A percentile compares a stretch with the other conserved stretches of the same genome.
Conservation (phyloP, 192 early-diverging fungal species). For the Podila horticola region DNA sequence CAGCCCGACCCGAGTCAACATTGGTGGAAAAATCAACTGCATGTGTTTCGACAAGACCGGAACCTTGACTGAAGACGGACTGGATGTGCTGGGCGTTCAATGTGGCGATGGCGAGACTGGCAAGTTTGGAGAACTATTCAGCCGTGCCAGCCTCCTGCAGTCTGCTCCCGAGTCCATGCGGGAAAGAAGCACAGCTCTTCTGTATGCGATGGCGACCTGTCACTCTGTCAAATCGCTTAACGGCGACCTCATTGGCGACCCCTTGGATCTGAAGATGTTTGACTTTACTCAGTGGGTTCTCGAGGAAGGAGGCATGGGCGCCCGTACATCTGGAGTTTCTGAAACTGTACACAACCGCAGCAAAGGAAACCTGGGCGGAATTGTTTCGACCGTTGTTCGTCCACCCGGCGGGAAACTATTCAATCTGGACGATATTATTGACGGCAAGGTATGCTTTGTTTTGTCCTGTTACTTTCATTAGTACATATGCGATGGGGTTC, state of each 20-base stretch:
- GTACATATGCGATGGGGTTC: too few species aligned
- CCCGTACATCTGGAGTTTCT: constrained; percentile 14
- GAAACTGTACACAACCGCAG: constrained; percentile 6
- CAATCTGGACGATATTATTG: constrained; percentile 57
- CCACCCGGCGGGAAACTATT: constrained; percentile 78
- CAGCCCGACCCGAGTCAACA: constrained; percentile 92
- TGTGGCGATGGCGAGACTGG: constrained; percentile 57
- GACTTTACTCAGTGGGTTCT: constrained; percentile 93
- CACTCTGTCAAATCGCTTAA: constrained; percentile 93
- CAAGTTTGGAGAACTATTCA: constrained; percentile 23
- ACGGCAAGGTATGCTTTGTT: constrained; percentile 17
- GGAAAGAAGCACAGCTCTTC: constrained; percentile 32
- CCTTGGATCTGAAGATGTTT: constrained; percentile 98
- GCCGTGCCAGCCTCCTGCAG: constrained; percentile 4
- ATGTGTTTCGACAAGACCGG: constrained; percentile 99
- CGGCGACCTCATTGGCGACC: constrained; percentile 93
- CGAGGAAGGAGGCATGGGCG: constrained; percentile 80
- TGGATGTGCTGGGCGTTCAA: constrained; percentile 93
- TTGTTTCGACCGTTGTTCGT: constrained; percentile 87
- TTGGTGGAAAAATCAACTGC: constrained; percentile 95
- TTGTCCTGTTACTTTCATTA: neutral
- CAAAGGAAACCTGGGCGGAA: constrained; percentile 32
- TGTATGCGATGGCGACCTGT: constrained; percentile 80
- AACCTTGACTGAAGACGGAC: constrained; percentile 94
- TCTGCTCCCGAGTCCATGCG: constrained; percentile 19